Evolutionary conservation across 2,329 filamentous ascomycete species (phyloP).

Genomic region (Ciborinia camelliae): DNA sequence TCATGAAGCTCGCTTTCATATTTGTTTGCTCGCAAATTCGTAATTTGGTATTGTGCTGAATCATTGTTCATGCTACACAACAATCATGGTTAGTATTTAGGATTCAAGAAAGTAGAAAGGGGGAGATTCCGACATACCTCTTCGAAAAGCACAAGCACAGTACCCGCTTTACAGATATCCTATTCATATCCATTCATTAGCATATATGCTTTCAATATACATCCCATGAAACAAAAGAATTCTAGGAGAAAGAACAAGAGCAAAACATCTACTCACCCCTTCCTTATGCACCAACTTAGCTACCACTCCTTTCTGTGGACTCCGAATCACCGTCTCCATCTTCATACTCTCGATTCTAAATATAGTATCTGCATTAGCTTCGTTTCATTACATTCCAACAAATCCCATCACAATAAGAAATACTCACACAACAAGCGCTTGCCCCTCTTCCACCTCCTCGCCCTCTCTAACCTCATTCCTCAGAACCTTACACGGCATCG

Average conservation of each 20-base stretch:
- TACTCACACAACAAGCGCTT: conserved; percentile 76
- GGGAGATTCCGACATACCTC: conserved; percentile 35
- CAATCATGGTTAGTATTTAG: background rate
- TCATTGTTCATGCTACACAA: background rate
- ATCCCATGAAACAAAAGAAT: too few species aligned
- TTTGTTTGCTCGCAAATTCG: background rate
- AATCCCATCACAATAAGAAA: conserved; percentile 24
- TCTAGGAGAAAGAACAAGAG: background rate
- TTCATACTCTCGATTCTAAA: conserved; percentile 79
- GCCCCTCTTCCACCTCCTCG: conserved; percentile 77
- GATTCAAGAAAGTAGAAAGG: background rate
- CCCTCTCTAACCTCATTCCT: conserved; percentile 85
- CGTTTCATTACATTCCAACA: background rate
- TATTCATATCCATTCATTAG: conserved; percentile 36
- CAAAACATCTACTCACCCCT: conserved; percentile 56
- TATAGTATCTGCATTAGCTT: conserved; percentile 30
- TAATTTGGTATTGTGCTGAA: background rate
- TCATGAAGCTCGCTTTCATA: background rate
- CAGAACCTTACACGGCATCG: conserved; percentile 97
- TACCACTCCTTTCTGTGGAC: conserved; percentile 68
- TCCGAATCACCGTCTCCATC: conserved; percentile 82
- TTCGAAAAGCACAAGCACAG: conserved; percentile 70
- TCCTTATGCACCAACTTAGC: conserved; percentile 71
- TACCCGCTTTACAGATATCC: conserved; percentile 77
- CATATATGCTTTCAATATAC: background rate